Evolutionary conservation across 2,329 filamentous ascomycete genomes (phyloP).

Genomic region (Trichoderma cornu-damae): DNA sequence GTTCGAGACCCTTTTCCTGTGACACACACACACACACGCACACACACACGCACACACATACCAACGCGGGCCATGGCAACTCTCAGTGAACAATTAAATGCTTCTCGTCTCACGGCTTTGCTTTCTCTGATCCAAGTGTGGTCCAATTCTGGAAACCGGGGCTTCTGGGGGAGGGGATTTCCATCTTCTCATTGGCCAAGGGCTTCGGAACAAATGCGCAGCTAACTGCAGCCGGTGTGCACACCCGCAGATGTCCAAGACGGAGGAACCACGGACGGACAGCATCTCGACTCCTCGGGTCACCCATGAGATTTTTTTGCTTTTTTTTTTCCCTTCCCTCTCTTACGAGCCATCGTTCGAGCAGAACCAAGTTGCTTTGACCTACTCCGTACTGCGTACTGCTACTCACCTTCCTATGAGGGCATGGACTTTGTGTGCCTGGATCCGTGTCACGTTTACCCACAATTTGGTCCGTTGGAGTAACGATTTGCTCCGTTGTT

Average conservation of each 20-base stretch:
- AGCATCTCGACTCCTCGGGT: not conserved
- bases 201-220: not conserved
- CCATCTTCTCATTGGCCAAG: conserved; percentile 1
- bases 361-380: too few relatives aligned
- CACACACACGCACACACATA: too few relatives aligned
- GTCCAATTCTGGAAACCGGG: not conserved
- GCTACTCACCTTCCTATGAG: not conserved
- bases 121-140: too few relatives aligned
- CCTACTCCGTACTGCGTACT: not conserved
- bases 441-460: not conserved
- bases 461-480: too few relatives aligned
- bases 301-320: not conserved
- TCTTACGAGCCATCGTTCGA: not conserved
- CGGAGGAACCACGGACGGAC: not conserved
- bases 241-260: not conserved
- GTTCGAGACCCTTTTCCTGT: conserved; percentile 11
- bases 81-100: too few relatives aligned
- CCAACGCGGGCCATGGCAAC: too few relatives aligned
- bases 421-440: not conserved
- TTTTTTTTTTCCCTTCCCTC: too few relatives aligned
- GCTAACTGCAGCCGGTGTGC: not conserved
- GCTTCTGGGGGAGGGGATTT: not conserved
- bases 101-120: too few relatives aligned
- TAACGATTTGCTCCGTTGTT: too few relatives aligned
- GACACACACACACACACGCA: not conserved